Base-by-base conservation (phyloP, 1,284 basidiomycete species). In the Sutorius eximius region DNA sequence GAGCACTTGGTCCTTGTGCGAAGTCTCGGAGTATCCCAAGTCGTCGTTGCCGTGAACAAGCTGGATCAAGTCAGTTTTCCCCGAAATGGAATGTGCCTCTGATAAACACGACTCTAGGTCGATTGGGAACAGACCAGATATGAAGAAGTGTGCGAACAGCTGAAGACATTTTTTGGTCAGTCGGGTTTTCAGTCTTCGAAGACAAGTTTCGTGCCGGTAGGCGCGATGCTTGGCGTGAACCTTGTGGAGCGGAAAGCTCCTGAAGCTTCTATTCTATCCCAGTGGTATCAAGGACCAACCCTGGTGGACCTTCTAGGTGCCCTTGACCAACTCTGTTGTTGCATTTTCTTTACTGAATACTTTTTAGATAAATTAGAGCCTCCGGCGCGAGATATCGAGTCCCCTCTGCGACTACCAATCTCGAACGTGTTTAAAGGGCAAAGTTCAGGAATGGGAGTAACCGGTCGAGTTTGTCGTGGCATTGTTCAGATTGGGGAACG, bases 361-460 rank as follows among this genome's bases (percentile, higher is more conserved):
- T 41, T 51, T 32, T 10, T 55, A 93, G 95, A 97, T 74, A 75
- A 79, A 52, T 77, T 98, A 27, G 87, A 91, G 53, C 90, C 93
- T 0, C 95, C 95, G 0, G 71, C 77, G 5, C 81, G 96, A 43
- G 88, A 92, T 50, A 83, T 95, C 54, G 80, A 82, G 8, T 80
- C 85, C 0, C 88, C 95, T 0, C 72, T 98, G 36, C 84, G 97
- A 22, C 80, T 98, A 53, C 96, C 96, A 0, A 83, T 99, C 20
- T 91, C 93, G 13, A 99, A 99, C 70, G 93, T 98, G 3, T 99
- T 97, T 81, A 94, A 89, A 71, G 91, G 91, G 24, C 85, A 89
- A 64, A 84, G 88, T 8, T 86, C 91, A 5, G 92, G 92, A 16
- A 83, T 86, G 1, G 91, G 87, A 1, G 86, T 97, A 0, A 84